Percentiles rank a stretch among this genome's conserved stretches.
These are phyloP conservation scores for Tolypocladium guangdongense DNA, from an alignment of 2,329 filamentous ascomycete species.

Conservation along the genomic window DNA sequence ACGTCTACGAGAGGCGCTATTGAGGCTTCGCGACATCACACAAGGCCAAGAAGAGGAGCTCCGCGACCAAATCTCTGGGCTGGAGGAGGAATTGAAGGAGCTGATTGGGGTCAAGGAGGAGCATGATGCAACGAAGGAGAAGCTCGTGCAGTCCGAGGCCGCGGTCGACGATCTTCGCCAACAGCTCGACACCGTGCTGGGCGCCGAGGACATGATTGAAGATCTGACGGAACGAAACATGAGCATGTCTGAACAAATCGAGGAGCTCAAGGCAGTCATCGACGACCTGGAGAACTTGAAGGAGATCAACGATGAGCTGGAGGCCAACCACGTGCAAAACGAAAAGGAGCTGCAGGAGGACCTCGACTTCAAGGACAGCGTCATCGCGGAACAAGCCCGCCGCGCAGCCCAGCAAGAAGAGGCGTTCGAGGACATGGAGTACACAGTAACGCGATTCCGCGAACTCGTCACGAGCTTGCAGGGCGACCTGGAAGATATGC, in stretches of 20 bases:
- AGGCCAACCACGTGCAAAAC: slow-evolving; percentile 84
- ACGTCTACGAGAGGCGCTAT: slow-evolving; percentile 70
- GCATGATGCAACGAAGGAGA: slow-evolving; percentile 59
- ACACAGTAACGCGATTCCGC: slow-evolving; percentile 78
- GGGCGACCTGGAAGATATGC: slow-evolving; percentile 80
- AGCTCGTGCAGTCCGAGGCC: slow-evolving; percentile 59
- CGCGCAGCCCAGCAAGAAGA: slow-evolving; percentile 68
- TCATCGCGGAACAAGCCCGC: slow-evolving; percentile 73
- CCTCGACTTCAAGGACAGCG: slow-evolving; percentile 73
- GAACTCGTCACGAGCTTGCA: slow-evolving; percentile 81
- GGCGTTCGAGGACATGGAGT: slow-evolving; percentile 75
- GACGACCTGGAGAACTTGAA: slow-evolving; percentile 82
- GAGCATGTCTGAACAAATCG: slow-evolving; percentile 69
- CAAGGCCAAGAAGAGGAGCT: slow-evolving; percentile 76
- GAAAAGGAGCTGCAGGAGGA: slow-evolving; percentile 93
- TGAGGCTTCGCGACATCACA: slow-evolving; percentile 76
- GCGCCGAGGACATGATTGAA: slow-evolving; percentile 89
- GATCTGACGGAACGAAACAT: slow-evolving; percentile 83
- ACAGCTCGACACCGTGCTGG: slow-evolving; percentile 79
- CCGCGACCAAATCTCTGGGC: slow-evolving; percentile 58
- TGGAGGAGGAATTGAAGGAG: slow-evolving; percentile 66
- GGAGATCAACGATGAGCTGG: slow-evolving; percentile 89
- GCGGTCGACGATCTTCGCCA: slow-evolving; percentile 78
- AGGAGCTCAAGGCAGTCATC: slow-evolving; percentile 70
- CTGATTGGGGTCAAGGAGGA: slow-evolving; percentile 56